phyloP scores from a whole-genome alignment of 73 alveolate species.

The Urostyla sp. region DNA sequence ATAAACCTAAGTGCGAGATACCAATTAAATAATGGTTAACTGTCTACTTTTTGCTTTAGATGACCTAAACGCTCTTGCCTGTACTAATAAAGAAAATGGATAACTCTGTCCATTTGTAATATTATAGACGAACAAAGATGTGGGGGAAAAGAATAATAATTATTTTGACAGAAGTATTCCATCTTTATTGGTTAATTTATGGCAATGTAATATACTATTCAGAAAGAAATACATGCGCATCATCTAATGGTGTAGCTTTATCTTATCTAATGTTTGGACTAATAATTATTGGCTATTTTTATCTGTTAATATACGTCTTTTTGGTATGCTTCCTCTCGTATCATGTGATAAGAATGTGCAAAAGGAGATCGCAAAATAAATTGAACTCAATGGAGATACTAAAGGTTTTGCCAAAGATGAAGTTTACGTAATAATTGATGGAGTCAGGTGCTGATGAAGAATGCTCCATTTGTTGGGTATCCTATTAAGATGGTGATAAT shows the following conservation, averaged over 20 bases:
- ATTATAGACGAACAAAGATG: too few species aligned
- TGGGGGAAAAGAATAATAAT: too few species aligned
- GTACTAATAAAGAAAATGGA: too few species aligned
- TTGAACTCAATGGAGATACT: neutral
- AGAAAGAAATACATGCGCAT: neutral
- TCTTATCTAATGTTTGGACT: neutral
- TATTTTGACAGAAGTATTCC: neutral
- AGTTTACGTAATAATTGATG: neutral
- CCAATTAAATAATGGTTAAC: slow-evolving; percentile 31
- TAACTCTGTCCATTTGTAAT: too few species aligned
- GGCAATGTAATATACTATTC: neutral
- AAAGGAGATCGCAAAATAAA: neutral
- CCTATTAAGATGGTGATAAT: slow-evolving; percentile 18
- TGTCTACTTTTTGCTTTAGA: too few species aligned
- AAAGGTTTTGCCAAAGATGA: neutral
- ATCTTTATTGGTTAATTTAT: neutral
- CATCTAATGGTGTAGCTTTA: neutral
- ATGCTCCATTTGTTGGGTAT: slow-evolving; percentile 37
- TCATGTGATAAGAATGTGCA: too few species aligned
- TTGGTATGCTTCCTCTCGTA: too few species aligned
- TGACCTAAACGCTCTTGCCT: too few species aligned
- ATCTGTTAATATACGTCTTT: neutral
- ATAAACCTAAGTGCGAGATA: slow-evolving; percentile 7
- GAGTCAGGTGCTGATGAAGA: slow-evolving; percentile 1
- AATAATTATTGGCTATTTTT: slow-evolving; percentile 4